phyloP scores from a whole-genome alignment of 768 basidiomycete species.

The Hypholoma sublateritium region DNA sequence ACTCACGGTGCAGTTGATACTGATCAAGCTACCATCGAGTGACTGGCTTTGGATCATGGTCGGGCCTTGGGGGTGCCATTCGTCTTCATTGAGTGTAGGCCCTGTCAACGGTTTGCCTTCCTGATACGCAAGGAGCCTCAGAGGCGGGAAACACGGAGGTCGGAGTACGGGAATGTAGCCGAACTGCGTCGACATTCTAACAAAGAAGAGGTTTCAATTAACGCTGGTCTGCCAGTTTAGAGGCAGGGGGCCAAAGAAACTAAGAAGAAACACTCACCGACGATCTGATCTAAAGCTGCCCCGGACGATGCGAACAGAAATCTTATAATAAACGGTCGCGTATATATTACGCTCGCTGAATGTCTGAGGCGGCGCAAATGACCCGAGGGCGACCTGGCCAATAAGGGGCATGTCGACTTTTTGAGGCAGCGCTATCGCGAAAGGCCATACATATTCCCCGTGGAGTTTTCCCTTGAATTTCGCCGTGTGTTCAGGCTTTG shows the following conservation, averaged over 20 bases:
- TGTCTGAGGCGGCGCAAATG: constrained; percentile 33
- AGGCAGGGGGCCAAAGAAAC: background rate
- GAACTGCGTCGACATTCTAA: constrained; percentile 28
- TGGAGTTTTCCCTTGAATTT: constrained; percentile 26
- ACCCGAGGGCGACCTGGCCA: constrained; percentile 13
- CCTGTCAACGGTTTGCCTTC: constrained; percentile 30
- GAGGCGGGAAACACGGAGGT: constrained; percentile 29
- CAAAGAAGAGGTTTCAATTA: too few species aligned
- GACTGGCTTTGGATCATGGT: constrained; percentile 27
- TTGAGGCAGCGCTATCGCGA: constrained; percentile 37
- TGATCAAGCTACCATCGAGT: constrained; percentile 24
- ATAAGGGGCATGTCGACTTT: constrained; percentile 24
- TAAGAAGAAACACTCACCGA: constrained; percentile 20
- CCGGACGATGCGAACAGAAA: constrained; percentile 29
- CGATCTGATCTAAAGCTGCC: constrained; percentile 28
- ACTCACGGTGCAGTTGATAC: constrained; percentile 33
- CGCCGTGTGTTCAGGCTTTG: background rate
- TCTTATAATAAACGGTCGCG: constrained; percentile 35
- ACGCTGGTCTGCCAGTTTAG: background rate
- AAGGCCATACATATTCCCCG: constrained; percentile 37
- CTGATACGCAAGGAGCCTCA: constrained; percentile 34
- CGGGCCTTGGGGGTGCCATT: constrained; percentile 32
- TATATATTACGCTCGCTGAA: constrained; percentile 36
- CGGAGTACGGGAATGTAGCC: constrained; percentile 30
- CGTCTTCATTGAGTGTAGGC: constrained; percentile 36